A percentile compares a stretch with the other conserved stretches of the same genome.
phyloP scores from a whole-genome alignment of 495 filamentous ascomycete species.

The Penicillium coprophilum region DNA sequence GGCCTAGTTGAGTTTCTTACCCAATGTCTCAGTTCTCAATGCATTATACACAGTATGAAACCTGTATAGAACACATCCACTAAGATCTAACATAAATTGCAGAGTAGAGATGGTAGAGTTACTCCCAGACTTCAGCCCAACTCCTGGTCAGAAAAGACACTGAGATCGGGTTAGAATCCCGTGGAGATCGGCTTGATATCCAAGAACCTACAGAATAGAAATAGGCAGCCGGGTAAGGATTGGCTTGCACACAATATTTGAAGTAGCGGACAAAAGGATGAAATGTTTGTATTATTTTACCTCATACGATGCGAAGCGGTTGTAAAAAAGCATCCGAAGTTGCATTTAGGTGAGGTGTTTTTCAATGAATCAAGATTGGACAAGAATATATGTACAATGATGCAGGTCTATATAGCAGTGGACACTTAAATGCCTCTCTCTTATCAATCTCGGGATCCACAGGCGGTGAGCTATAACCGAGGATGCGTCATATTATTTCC shows the following conservation, averaged over 20 bases:
- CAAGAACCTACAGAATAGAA: background rate
- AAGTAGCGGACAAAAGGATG: background rate
- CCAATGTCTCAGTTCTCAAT: too few relatives aligned
- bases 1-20: too few relatives aligned
- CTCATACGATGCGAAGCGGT: background rate
- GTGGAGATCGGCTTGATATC: background rate
- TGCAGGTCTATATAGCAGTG: background rate
- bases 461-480: constrained; percentile 28
- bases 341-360: too few relatives aligned
- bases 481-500: constrained; percentile 29
- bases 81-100: too few relatives aligned
- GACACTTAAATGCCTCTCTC: constrained; percentile 11
- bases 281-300: background rate
- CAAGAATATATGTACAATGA: too few relatives aligned
- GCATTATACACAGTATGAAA: too few relatives aligned
- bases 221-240: background rate
- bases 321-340: background rate
- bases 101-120: too few relatives aligned
- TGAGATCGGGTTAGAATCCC: background rate
- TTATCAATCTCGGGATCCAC: constrained; percentile 17
- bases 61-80: too few relatives aligned
- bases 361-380: too few relatives aligned
- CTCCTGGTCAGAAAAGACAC: too few relatives aligned
- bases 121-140: too few relatives aligned
- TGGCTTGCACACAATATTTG: background rate